Evolutionary conservation across 805 yeast species (phyloP).

Genomic region (Yarrowia osloensis): DNA sequence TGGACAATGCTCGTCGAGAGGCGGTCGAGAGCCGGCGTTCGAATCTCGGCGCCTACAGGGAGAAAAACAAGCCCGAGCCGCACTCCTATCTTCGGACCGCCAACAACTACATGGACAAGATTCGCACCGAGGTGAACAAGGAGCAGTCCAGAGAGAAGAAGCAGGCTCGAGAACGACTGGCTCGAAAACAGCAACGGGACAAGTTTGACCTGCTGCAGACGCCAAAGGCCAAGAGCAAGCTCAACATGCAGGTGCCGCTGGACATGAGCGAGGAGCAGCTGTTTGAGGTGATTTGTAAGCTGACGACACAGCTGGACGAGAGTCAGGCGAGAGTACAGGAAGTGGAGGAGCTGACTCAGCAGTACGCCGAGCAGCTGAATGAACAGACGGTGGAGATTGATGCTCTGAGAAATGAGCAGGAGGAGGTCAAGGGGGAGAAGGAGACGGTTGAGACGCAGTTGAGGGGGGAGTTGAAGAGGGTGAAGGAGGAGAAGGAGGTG

Average conservation of each 20-base stretch:
- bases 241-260: not conserved
- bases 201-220: not conserved
- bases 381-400: not conserved
- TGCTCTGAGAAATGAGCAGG: not conserved
- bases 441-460: not conserved
- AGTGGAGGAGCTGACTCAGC: not conserved
- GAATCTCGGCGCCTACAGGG: not conserved
- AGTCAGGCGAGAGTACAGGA: not conserved
- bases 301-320: not conserved
- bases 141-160: not conserved
- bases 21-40: not conserved
- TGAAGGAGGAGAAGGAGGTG: too few relatives aligned
- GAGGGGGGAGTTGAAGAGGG: not conserved
- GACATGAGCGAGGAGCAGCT: not conserved
- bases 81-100: not conserved
- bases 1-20: not conserved
- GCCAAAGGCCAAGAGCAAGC: not conserved
- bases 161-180: not conserved
- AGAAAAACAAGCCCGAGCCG: not conserved
- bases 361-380: not conserved
- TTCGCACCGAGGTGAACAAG: not conserved
- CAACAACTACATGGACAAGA: not conserved
- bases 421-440: not conserved
- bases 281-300: not conserved
- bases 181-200: not conserved